Percentiles rank a stretch among this genome's conserved stretches.
These are phyloP conservation scores for Trapa bicornis DNA, from an alignment of 345 rosid species.

Conservation along the genomic window DNA sequence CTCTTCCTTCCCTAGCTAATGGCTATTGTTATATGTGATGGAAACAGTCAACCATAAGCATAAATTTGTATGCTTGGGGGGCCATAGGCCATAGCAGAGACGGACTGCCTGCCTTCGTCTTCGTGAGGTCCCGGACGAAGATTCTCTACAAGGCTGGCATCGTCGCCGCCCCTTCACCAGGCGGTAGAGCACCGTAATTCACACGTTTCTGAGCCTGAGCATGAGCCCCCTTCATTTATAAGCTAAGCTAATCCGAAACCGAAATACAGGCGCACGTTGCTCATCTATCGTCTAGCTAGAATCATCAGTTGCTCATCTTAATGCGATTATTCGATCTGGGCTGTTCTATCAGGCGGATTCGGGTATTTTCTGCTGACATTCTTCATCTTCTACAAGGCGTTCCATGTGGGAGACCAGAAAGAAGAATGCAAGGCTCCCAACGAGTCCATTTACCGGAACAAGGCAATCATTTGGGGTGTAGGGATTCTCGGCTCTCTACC, in stretches of 20 bases:
- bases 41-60: too few species aligned
- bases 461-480: conserved; percentile 85
- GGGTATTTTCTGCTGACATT: conserved; percentile 21
- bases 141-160: conserved; percentile 67
- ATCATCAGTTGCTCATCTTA: too few species aligned
- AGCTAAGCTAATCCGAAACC: too few species aligned
- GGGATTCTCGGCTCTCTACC: conserved; percentile 88
- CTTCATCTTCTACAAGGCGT: conserved; percentile 84
- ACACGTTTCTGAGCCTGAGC: conserved; percentile 26
- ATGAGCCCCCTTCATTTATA: too few species aligned
- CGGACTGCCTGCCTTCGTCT: conserved; percentile 68
- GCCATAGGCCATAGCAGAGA: too few species aligned
- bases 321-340: too few species aligned
- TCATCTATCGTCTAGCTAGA: too few species aligned
- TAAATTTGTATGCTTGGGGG: too few species aligned
- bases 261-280: too few species aligned
- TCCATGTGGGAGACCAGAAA: conserved; percentile 49
- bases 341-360: too few species aligned
- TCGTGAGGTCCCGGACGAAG: conserved; percentile 69
- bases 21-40: too few species aligned
- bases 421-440: conserved; percentile 93
- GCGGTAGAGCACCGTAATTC: conserved; percentile 84
- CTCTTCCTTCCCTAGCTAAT: too few species aligned
- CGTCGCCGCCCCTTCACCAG: conserved; percentile 63
- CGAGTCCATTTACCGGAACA: conserved; percentile 69